These are phyloP conservation scores for Amniculicola lignicola DNA, from an alignment of 495 filamentous ascomycete genomes.

Conservation along the genomic window DNA sequence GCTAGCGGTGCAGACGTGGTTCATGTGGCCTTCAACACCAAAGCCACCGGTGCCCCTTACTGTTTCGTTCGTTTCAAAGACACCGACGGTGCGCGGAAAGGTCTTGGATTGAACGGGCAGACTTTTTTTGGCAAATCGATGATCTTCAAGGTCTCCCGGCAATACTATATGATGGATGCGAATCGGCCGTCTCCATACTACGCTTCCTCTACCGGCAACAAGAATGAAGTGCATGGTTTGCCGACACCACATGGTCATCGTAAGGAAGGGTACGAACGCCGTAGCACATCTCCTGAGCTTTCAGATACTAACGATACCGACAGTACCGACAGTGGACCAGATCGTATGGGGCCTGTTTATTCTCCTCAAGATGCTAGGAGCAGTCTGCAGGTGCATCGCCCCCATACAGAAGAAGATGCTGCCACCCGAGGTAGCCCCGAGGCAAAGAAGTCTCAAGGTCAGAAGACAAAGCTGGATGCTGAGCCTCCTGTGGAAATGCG, in stretches of 20 bases:
- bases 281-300: too few relatives aligned
- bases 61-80: slow-evolving; percentile 3
- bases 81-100: slow-evolving; percentile 11
- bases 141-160: neutral
- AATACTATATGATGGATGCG: neutral
- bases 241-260: neutral
- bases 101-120: neutral
- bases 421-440: slow-evolving; percentile 7
- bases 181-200: neutral
- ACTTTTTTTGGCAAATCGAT: neutral
- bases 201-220: neutral
- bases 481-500: too few relatives aligned
- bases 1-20: slow-evolving; percentile 19
- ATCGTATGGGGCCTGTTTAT: slow-evolving; percentile 13
- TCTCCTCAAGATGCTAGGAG: slow-evolving; percentile 31
- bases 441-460: too few relatives aligned
- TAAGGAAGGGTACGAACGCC: too few relatives aligned
- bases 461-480: too few relatives aligned
- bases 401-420: neutral
- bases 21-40: neutral
- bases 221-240: neutral
- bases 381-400: neutral
- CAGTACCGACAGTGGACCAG: too few relatives aligned
- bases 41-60: neutral
- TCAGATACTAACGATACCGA: too few relatives aligned